Conservation (phyloP, 116 monocot genomes). For the Posidonia oceanica region DNA sequence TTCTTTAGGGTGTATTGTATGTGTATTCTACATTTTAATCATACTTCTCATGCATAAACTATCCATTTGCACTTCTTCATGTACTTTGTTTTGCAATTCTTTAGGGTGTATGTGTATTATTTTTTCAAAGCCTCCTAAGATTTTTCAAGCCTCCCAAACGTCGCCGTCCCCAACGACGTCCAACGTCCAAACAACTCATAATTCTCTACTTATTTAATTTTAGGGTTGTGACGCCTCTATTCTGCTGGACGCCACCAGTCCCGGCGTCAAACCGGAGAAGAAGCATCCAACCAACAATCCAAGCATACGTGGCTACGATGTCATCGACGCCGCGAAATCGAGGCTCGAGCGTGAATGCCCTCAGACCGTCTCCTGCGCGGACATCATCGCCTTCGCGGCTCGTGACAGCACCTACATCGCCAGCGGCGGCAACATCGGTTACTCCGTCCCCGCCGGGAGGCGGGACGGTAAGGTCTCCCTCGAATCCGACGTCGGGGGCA, state of each 20-base stretch:
- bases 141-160: neutral
- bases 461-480: constrained; percentile 10
- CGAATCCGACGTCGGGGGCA: neutral
- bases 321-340: constrained; percentile 27
- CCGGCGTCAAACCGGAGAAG: constrained; percentile 18
- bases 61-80: too few species aligned
- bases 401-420: constrained; percentile 13
- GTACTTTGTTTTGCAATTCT: neutral
- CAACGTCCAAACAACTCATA: too few species aligned
- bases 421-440: neutral
- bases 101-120: neutral
- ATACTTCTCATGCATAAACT: too few species aligned
- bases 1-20: neutral
- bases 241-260: constrained; percentile 16
- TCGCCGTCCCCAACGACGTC: too few species aligned
- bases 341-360: constrained; percentile 20
- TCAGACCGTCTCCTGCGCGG: constrained; percentile 32
- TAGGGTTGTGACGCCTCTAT: constrained; percentile 33
- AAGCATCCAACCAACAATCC: constrained; percentile 8
- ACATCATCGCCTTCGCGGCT: constrained; percentile 35
- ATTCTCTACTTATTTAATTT: too few species aligned
- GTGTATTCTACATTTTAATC: too few species aligned
- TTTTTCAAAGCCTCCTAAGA: neutral
- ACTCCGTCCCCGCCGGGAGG: constrained; percentile 11
- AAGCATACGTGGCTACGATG: constrained; percentile 30